phyloP scores from a whole-genome alignment of 495 filamentous ascomycete genomes.

The Talaromyces wortmannii region DNA sequence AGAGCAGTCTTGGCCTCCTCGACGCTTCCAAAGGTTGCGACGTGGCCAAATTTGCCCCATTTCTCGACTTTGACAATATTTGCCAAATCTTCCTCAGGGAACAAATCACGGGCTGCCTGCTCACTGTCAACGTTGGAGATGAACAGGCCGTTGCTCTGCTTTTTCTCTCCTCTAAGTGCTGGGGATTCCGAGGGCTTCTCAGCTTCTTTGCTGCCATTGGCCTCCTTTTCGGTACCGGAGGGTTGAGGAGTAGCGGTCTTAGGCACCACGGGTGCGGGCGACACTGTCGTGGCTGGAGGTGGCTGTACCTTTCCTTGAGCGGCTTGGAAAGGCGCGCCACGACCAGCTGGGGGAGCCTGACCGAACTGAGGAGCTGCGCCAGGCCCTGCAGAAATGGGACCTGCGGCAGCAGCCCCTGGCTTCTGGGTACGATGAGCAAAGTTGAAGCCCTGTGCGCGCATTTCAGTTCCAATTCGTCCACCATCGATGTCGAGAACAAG shows the following conservation, averaged over 20 bases:
- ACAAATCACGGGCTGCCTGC: slow-evolving; percentile 70
- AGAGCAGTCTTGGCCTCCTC: slow-evolving; percentile 76
- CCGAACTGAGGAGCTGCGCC: slow-evolving; percentile 40
- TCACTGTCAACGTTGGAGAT: slow-evolving; percentile 71
- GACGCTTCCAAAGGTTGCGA: slow-evolving; percentile 68
- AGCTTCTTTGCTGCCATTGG: slow-evolving; percentile 27
- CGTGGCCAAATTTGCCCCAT: slow-evolving; percentile 64
- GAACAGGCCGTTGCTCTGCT: slow-evolving; percentile 72
- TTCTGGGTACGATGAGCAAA: slow-evolving; percentile 78
- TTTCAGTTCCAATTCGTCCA: slow-evolving; percentile 94
- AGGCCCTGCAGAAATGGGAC: slow-evolving; percentile 26
- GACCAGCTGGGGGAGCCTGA: slow-evolving; percentile 25
- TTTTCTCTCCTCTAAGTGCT: slow-evolving; percentile 36
- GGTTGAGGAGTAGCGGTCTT: slow-evolving; percentile 53
- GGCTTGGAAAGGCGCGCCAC: slow-evolving; percentile 23
- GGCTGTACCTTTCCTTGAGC: slow-evolving; percentile 20
- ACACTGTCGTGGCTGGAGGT: slow-evolving; percentile 27
- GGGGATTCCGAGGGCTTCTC: slow-evolving; percentile 34
- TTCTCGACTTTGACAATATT: slow-evolving; percentile 78
- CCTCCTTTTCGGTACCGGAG: slow-evolving; percentile 32
- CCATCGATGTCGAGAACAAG: slow-evolving; percentile 90
- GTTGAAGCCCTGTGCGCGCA: slow-evolving; percentile 98
- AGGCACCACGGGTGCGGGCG: slow-evolving; percentile 39
- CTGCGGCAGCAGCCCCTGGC: slow-evolving; percentile 28
- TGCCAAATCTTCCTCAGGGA: slow-evolving; percentile 70